These are phyloP conservation scores for Penicillium psychrosexuale DNA, from an alignment of 2,329 filamentous ascomycete genomes.

Conservation along the genomic window DNA sequence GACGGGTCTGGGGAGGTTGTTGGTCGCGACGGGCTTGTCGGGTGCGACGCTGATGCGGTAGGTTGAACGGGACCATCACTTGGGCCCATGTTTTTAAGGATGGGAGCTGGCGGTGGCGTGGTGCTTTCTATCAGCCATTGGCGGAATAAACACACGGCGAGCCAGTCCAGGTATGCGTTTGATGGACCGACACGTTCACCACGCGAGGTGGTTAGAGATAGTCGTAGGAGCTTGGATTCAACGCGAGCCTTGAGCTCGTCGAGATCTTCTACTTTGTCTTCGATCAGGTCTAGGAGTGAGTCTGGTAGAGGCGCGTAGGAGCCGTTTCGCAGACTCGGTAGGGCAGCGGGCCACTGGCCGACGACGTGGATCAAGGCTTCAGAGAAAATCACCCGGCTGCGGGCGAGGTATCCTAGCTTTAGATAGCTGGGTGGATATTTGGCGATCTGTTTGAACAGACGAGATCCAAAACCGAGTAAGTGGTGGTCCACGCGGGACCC, in stretches of 20 bases:
- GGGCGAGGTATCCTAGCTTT: conserved; percentile 80
- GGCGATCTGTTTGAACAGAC: conserved; percentile 92
- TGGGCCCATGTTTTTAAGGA: conserved; percentile 36
- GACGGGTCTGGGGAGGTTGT: conserved; percentile 31
- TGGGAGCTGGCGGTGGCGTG: conserved; percentile 62
- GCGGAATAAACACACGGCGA: conserved; percentile 79
- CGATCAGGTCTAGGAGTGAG: conserved; percentile 78
- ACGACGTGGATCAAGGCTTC: conserved; percentile 92
- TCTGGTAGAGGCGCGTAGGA: conserved; percentile 61
- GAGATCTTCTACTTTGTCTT: conserved; percentile 91
- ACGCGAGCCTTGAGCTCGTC: conserved; percentile 76
- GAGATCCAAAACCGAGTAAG: conserved; percentile 82
- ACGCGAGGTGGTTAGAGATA: conserved; percentile 72
- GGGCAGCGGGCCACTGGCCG: conserved; percentile 83
- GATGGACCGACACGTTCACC: conserved; percentile 79
- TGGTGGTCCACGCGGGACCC: conserved; percentile 91
- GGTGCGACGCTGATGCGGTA: conserved; percentile 8
- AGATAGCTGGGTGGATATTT: conserved; percentile 94
- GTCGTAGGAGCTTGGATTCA: conserved; percentile 76
- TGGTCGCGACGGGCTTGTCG: conserved; percentile 22
- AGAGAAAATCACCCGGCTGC: conserved; percentile 77
- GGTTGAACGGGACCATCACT: conserved; percentile 8
- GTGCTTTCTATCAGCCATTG: conserved; percentile 94
- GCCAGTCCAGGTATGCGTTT: conserved; percentile 84
- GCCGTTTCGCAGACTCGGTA: conserved; percentile 66